Evolutionary conservation across 176 grass and related monocot species (phyloP).

Genomic region (Panicum miliaceum): DNA sequence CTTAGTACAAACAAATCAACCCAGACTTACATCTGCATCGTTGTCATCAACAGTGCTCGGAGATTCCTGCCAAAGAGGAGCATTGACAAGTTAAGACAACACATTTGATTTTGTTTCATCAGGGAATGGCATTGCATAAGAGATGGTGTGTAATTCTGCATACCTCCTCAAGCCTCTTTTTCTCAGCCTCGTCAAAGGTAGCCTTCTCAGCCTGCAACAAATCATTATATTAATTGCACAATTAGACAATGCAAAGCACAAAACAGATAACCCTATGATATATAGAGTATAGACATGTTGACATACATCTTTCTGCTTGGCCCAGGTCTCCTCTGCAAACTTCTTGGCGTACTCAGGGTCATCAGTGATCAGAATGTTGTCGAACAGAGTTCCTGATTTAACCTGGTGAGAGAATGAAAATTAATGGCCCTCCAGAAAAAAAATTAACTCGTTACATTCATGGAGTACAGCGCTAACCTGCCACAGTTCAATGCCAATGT

Average conservation of each 20-base stretch:
- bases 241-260: background rate
- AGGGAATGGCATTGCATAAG: background rate
- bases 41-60: slow-evolving; percentile 33
- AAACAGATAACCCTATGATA: background rate
- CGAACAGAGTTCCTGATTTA: slow-evolving; percentile 89
- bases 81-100: background rate
- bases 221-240: background rate
- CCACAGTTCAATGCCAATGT: slow-evolving; percentile 96
- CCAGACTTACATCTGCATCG: slow-evolving; percentile 35
- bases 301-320: slow-evolving; percentile 79
- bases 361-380: slow-evolving; percentile 84
- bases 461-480: slow-evolving; percentile 51
- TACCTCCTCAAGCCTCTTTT: slow-evolving; percentile 78
- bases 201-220: slow-evolving; percentile 71
- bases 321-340: slow-evolving; percentile 88
- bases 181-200: slow-evolving; percentile 76
- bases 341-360: slow-evolving; percentile 80
- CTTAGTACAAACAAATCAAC: slow-evolving; percentile 1
- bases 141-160: background rate
- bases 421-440: background rate
- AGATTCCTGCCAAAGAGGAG: slow-evolving; percentile 39
- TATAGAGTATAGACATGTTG: background rate
- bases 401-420: slow-evolving; percentile 50
- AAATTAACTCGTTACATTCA: background rate
- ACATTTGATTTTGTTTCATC: background rate